Percentiles rank a stretch among this genome's conserved stretches.
Evolutionary conservation across 2,329 filamentous ascomycete species (phyloP).

Genomic region (Akanthomyces dipterigenus): DNA sequence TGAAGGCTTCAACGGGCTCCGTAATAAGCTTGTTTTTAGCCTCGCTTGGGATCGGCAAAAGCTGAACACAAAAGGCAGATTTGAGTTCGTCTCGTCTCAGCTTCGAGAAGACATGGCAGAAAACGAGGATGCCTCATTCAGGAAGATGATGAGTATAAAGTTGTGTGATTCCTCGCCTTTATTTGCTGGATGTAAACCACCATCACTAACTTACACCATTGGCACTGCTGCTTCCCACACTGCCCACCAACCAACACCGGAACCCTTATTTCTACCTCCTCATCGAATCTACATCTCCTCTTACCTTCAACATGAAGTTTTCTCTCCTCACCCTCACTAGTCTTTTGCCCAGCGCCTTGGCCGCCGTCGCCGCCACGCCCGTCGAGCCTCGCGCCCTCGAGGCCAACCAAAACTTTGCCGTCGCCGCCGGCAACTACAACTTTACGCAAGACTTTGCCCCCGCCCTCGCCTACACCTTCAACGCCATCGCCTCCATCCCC

Average conservation of each 20-base stretch:
- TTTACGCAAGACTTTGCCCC: slow-evolving; percentile 8
- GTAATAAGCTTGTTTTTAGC: slow-evolving; percentile 6
- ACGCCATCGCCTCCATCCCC: slow-evolving; percentile 20
- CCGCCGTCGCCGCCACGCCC: neutral
- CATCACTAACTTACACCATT: neutral
- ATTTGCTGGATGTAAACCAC: neutral
- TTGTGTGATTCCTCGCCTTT: neutral
- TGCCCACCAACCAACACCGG: neutral
- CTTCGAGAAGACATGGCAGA: neutral
- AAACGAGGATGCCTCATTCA: neutral
- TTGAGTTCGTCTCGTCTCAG: neutral
- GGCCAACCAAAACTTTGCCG: neutral
- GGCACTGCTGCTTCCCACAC: neutral
- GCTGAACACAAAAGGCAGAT: neutral
- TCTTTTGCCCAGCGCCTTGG: slow-evolving; percentile 13
- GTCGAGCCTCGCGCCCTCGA: neutral
- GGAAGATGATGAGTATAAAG: neutral
- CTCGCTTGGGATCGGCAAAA: neutral
- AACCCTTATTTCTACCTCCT: neutral
- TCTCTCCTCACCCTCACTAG: slow-evolving; percentile 11
- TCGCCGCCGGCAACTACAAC: neutral
- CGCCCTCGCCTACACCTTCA: slow-evolving; percentile 13
- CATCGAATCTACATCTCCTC: too few species aligned
- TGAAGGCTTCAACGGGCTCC: neutral
- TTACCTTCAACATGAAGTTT: slow-evolving; percentile 13